phyloP scores from a whole-genome alignment of 257 asterid genomes.

The Rauvolfia tetraphylla region DNA sequence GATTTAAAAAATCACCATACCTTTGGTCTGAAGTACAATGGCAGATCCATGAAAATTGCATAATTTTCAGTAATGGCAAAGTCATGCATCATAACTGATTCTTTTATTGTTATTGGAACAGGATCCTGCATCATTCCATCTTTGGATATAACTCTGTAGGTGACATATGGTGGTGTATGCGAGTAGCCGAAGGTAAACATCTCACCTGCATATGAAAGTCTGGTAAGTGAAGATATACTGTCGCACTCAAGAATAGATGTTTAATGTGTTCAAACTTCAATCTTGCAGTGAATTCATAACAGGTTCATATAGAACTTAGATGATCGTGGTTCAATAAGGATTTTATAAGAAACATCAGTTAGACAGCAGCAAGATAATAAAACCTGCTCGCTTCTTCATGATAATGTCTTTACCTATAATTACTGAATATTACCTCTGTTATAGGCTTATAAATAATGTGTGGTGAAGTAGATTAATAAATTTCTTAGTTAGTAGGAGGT shows the following conservation, averaged over 20 bases:
- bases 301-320: neutral
- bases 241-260: conserved; percentile 1
- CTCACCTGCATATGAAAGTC: conserved; percentile 62
- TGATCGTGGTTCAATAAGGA: neutral
- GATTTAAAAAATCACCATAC: conserved; percentile 30
- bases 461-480: neutral
- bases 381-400: neutral
- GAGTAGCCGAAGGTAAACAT: conserved; percentile 96
- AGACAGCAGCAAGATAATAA: neutral
- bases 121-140: conserved; percentile 92
- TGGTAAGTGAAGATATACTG: conserved; percentile 18
- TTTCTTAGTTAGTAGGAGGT: neutral
- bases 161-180: conserved; percentile 64
- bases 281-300: neutral
- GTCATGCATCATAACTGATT: conserved; percentile 93
- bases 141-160: conserved; percentile 88
- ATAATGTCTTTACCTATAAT: neutral
- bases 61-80: conserved; percentile 97
- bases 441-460: neutral
- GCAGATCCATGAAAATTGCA: conserved; percentile 93
- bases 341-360: neutral
- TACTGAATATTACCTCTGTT: neutral
- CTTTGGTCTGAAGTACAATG: conserved; percentile 78
- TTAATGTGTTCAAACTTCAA: neutral
- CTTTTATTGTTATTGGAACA: conserved; percentile 83